Conservation (phyloP, 2,329 filamentous ascomycete genomes). For the Colletotrichum gigasporum region DNA sequence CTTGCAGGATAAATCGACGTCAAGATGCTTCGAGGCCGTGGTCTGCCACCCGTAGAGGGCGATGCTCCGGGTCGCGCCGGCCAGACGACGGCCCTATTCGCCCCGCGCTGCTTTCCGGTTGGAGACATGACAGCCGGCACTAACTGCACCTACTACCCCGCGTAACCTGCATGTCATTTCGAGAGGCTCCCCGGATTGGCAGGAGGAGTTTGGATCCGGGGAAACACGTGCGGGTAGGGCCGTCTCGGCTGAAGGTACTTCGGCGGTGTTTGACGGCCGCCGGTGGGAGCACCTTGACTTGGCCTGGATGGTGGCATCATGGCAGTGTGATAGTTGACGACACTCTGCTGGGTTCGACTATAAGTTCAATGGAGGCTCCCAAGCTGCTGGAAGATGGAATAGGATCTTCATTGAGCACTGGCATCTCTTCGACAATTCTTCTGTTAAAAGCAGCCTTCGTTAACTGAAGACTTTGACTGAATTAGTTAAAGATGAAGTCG, state of each 20-base stretch:
- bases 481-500: neutral
- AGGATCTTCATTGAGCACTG: neutral
- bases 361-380: neutral
- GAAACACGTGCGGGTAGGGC: conserved; percentile 18
- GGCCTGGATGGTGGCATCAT: neutral
- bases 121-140: conserved; percentile 20
- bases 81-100: conserved; percentile 9
- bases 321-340: neutral
- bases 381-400: no score
- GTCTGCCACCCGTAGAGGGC: neutral
- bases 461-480: neutral
- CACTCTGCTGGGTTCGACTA: neutral
- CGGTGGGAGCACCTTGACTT: neutral
- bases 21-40: neutral
- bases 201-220: conserved; percentile 22
- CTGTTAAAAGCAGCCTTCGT: neutral
- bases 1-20: neutral
- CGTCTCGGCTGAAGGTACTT: conserved; percentile 27
- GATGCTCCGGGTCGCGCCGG: neutral
- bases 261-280: conserved; percentile 11
- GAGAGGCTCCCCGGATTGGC: conserved; percentile 14
- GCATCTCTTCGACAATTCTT: neutral
- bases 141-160: conserved; percentile 17
- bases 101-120: conserved; percentile 24
- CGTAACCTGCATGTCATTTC: conserved; percentile 17